phyloP scores from a whole-genome alignment of 495 filamentous ascomycete species.

The Penicillium paradoxum region DNA sequence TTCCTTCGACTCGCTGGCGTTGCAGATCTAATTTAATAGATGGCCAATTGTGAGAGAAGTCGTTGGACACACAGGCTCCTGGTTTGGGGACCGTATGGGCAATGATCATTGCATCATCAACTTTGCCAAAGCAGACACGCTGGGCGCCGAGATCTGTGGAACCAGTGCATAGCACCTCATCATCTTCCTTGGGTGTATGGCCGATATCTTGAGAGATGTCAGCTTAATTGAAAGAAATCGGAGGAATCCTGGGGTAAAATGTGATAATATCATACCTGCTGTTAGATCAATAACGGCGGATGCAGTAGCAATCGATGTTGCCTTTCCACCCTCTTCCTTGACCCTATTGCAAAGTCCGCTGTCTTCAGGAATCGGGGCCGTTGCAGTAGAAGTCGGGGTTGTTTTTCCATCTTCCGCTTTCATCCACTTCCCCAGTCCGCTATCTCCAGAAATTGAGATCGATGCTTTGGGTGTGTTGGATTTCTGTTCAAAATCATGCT shows the following conservation, averaged over 20 bases:
- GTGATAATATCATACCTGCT: conserved; percentile 32
- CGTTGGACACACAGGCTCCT: conserved; percentile 42
- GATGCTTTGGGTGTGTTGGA: conserved; percentile 35
- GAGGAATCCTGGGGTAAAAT: neutral
- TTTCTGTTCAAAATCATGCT: conserved; percentile 31
- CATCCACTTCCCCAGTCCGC: conserved; percentile 59
- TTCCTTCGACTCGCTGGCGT: conserved; percentile 48
- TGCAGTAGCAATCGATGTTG: conserved; percentile 15
- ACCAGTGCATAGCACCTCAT: conserved; percentile 42
- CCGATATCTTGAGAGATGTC: conserved; percentile 16
- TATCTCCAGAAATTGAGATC: conserved; percentile 45
- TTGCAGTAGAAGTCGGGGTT: conserved; percentile 14
- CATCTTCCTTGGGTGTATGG: conserved; percentile 29
- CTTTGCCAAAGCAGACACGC: conserved; percentile 80
- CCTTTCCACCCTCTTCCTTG: conserved; percentile 46
- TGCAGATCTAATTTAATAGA: conserved; percentile 64
- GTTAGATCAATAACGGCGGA: conserved; percentile 62
- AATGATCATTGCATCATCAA: conserved; percentile 64
- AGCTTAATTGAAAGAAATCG: neutral
- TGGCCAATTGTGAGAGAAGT: conserved; percentile 53
- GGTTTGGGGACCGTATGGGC: conserved; percentile 65
- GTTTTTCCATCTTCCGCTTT: conserved; percentile 46
- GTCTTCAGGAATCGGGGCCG: conserved; percentile 27
- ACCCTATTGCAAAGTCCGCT: conserved; percentile 62
- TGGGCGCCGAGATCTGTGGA: conserved; percentile 43